These are phyloP conservation scores for Tuber calosporum DNA, from an alignment of 495 filamentous ascomycete species.

Conservation along the genomic window DNA sequence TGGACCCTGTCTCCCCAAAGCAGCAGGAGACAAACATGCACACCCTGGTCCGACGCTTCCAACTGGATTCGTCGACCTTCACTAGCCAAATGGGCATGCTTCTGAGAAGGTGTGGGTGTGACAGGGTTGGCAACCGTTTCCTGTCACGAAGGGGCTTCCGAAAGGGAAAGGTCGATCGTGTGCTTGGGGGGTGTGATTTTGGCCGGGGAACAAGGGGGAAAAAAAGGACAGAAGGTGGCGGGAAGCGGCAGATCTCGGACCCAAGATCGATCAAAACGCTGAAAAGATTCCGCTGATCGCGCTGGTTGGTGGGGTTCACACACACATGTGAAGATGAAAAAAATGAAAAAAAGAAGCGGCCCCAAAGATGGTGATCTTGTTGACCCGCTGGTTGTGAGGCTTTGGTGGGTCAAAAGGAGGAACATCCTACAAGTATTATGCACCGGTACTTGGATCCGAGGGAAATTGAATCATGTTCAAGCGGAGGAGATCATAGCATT, in stretches of 20 bases:
- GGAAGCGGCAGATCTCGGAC: neutral
- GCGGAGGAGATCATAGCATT: neutral
- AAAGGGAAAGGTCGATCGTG: neutral
- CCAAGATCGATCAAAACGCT: neutral
- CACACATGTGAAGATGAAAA: neutral
- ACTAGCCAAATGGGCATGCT: neutral
- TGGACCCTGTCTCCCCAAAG: neutral
- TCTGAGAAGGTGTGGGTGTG: neutral
- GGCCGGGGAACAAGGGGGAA: neutral
- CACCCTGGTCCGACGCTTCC: neutral
- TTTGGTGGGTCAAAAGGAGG: neutral
- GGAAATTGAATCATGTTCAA: neutral
- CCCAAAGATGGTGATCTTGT: neutral
- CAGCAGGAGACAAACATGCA: neutral
- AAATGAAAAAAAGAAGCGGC: neutral
- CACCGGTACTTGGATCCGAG: neutral
- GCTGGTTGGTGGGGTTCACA: neutral
- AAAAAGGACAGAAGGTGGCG: neutral
- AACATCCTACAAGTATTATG: neutral
- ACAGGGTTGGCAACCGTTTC: neutral
- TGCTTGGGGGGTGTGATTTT: neutral
- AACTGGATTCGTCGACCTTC: neutral
- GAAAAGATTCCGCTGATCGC: neutral
- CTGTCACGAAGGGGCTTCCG: neutral
- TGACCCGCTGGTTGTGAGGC: neutral